phyloP scores from a whole-genome alignment of 192 early-diverging fungal species.

The Rhizoclosmatium globosum region DNA sequence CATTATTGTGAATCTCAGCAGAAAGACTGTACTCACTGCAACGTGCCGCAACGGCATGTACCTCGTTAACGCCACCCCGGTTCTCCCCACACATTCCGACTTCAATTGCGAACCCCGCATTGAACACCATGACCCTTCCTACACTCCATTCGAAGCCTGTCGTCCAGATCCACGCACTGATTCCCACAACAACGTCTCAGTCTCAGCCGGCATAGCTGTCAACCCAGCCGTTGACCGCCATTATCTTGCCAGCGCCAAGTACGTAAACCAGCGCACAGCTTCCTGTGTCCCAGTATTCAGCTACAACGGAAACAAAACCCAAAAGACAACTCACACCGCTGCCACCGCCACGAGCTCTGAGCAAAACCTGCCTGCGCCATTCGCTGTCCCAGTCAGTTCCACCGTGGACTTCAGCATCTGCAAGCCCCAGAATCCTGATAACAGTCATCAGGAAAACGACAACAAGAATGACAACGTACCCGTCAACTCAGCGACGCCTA shows the following conservation, averaged over 20 bases:
- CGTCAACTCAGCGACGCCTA: too few relatives aligned
- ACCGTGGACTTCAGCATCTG: neutral
- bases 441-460: too few relatives aligned
- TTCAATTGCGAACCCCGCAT: neutral
- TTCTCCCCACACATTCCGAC: neutral
- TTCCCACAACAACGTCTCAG: neutral
- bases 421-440: too few relatives aligned
- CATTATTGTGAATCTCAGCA: neutral
- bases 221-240: neutral
- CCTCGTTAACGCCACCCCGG: neutral
- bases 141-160: neutral
- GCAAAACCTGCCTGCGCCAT: neutral
- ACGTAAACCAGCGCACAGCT: neutral
- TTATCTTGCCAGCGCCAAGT: neutral
- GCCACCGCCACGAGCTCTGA: neutral
- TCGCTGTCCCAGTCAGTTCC: neutral
- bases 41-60: neutral
- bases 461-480: too few relatives aligned
- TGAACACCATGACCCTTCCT: neutral
- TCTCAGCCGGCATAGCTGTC: neutral
- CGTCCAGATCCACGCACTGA: neutral
- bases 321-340: neutral
- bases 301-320: neutral
- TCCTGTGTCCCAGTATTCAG: neutral
- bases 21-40: neutral